Base-by-base conservation (phyloP, 768 basidiomycete genomes). In the Collybia sp. region DNA sequence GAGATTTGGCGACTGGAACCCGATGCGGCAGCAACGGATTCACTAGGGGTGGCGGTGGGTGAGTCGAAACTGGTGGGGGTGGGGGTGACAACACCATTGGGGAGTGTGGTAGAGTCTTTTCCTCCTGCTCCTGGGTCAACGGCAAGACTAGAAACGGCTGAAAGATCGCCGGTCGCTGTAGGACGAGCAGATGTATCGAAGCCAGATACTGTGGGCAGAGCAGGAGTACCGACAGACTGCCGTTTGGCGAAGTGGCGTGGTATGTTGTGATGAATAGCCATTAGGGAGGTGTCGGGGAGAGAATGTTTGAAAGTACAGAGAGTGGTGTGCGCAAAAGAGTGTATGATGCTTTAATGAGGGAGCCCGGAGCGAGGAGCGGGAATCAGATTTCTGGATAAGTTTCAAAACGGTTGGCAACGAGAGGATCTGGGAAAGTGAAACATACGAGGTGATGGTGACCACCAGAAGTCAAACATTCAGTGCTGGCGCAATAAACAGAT, bases 1-100 rank as follows among this genome's bases (percentile, higher is more conserved):
- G 76, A 57, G 62, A 47, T 15, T 61, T 61, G 33, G 55, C 50
- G 13, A 25, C 25, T 25, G 25, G 8, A 3, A 25, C 25, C 25
- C 25, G 25, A 25, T 25, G 59, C 45, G 40, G 53, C 46, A 19
- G 65, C 58, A 30, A 63, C 53, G 1, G 51, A 53, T 15, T 48
- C 31, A 12, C 57, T 47, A 4, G 63, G 20, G 19, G 49, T 25
- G n/a, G 61, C 1, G 2, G 57, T 30, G 12, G 53, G 9, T 3
- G 53, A 20, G 9, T 49, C 15, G 12, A 47, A 11, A 40, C 44
- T 30, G 13, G 46, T 31, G 33, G 46, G 33, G 12, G 54, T 51
- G 34, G 31, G 47, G 8, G 51, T 41, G 16, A 51, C 44, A 11
- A 49, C 42, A 6, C 46, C 11, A 30, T 48, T 45, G 6, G 35